Evolutionary conservation across 148 eudicot genomes (phyloP).

Genomic region (Silene latifolia): DNA sequence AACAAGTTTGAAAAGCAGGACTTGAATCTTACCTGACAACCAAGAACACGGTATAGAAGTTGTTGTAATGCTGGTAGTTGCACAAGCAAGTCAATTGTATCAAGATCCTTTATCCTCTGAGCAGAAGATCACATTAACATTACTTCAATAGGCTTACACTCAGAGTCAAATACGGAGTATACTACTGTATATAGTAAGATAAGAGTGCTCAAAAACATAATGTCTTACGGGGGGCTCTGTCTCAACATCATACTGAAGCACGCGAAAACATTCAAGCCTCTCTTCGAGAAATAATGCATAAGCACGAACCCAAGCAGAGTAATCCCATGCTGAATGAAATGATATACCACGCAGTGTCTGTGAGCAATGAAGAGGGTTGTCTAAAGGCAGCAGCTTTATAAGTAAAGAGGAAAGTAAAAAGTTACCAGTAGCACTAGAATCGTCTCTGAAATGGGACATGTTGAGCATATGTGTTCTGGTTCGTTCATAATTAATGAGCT

Average conservation of each 20-base stretch:
- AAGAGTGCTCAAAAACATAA: background rate
- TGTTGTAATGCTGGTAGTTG: constrained; percentile 92
- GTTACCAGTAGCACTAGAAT: constrained; percentile 85
- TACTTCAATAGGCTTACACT: background rate
- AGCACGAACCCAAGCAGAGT: constrained; percentile 95
- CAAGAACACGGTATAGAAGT: constrained; percentile 69
- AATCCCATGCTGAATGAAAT: constrained; percentile 80
- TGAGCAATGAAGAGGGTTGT: constrained; percentile 6
- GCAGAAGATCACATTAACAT: constrained; percentile 5
- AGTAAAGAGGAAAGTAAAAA: no score
- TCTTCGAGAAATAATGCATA: constrained; percentile 92
- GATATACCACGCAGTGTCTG: background rate
- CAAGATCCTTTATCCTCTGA: constrained; percentile 92
- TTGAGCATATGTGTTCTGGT: constrained; percentile 75
- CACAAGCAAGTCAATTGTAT: constrained; percentile 76
- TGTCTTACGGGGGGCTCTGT: constrained; percentile 68
- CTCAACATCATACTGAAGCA: constrained; percentile 81
- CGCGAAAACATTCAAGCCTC: constrained; percentile 85
- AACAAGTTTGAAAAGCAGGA: background rate
- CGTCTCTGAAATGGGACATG: constrained; percentile 91
- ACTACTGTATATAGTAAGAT: background rate
- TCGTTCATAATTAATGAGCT: constrained; percentile 66
- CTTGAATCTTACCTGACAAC: constrained; percentile 72
- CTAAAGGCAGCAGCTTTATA: background rate
- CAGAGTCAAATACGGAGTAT: no score